These are phyloP conservation scores for Chlorella variabilis DNA, from an alignment of 163 green algal genomes.

Conservation along the genomic window DNA sequence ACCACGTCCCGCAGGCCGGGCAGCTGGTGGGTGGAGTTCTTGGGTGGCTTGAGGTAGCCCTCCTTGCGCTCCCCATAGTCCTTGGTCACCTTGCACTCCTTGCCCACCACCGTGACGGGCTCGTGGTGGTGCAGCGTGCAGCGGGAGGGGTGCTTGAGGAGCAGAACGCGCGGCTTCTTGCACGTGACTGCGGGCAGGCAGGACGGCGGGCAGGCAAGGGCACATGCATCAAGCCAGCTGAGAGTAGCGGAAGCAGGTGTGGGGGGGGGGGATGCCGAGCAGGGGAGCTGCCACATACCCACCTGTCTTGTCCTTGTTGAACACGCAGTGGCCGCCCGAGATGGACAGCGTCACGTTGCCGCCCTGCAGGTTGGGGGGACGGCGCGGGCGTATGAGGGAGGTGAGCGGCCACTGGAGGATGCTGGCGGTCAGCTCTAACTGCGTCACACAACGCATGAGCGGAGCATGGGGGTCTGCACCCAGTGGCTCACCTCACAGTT, in stretches of 20 bases:
- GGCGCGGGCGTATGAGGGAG: too few relatives aligned
- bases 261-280: too few relatives aligned
- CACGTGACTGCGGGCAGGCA: background rate
- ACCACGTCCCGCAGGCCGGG: background rate
- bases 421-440: too few relatives aligned
- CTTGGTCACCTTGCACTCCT: slow-evolving; percentile 37
- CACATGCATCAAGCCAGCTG: too few relatives aligned
- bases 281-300: too few relatives aligned
- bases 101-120: background rate
- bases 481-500: slow-evolving; percentile 9
- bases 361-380: background rate
- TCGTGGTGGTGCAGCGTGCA: slow-evolving; percentile 18
- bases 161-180: slow-evolving; percentile 5
- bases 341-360: slow-evolving; percentile 28
- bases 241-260: too few relatives aligned
- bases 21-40: background rate
- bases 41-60: slow-evolving; percentile 6
- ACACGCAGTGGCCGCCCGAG: slow-evolving; percentile 2
- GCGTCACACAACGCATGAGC: too few relatives aligned
- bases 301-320: slow-evolving; percentile 18
- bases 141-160: background rate
- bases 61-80: slow-evolving; percentile 12
- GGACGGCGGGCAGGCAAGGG: too few relatives aligned
- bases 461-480: too few relatives aligned
- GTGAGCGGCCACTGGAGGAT: background rate